These are phyloP conservation scores for Barnettozyma pratensis DNA, from an alignment of 805 yeast species.

Conservation along the genomic window DNA sequence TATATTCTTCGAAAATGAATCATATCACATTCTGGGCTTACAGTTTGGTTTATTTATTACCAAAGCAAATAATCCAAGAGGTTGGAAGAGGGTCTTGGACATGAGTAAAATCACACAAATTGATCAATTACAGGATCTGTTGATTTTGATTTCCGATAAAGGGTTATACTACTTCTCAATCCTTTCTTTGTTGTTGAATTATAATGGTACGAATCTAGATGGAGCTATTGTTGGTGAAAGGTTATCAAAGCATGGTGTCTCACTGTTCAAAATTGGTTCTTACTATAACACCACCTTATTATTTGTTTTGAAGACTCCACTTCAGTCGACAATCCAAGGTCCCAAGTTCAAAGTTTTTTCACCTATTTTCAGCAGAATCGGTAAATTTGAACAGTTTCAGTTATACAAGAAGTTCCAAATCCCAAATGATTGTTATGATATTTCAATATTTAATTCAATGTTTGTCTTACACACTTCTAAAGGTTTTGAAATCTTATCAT, in stretches of 20 bases:
- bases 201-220: conserved; percentile 36
- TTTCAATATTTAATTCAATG: conserved; percentile 60
- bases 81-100: conserved; percentile 58
- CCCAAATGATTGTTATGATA: conserved; percentile 52
- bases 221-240: conserved; percentile 40
- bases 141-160: conserved; percentile 55
- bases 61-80: conserved; percentile 19
- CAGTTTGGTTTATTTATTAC: conserved; percentile 57
- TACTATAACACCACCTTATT: conserved; percentile 59
- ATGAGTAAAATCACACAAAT: conserved; percentile 51
- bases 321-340: conserved; percentile 30
- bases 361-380: conserved; percentile 50
- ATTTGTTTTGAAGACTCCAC: conserved; percentile 47
- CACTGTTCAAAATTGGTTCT: conserved; percentile 62
- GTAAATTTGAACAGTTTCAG: conserved; percentile 37
- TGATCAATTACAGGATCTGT: conserved; percentile 51
- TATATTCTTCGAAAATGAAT: conserved; percentile 40
- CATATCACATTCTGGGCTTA: conserved; percentile 53
- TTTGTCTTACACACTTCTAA: conserved; percentile 61
- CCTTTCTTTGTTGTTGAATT: conserved; percentile 56
- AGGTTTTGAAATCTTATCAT: conserved; percentile 61
- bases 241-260: conserved; percentile 47
- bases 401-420: conserved; percentile 43
- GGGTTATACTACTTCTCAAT: conserved; percentile 58
- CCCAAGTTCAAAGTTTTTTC: conserved; percentile 51